phyloP scores from a whole-genome alignment of 1,139 yeast genomes.

The Meyerozyma sp. region DNA sequence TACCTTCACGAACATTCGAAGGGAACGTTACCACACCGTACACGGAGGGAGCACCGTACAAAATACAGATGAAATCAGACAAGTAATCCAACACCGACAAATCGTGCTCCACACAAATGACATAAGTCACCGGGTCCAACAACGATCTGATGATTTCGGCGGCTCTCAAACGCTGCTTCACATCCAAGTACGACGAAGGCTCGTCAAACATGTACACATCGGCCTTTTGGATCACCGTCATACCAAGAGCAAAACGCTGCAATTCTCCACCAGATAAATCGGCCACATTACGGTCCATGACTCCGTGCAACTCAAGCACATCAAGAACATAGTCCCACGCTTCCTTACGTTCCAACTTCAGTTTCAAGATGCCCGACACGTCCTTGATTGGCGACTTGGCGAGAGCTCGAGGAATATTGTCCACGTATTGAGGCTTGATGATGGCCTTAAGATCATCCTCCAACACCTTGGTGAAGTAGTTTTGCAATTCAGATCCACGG shows the following conservation, averaged over 20 bases:
- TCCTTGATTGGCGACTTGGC: conserved; percentile 79
- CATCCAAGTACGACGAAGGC: conserved; percentile 97
- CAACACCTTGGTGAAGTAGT: conserved; percentile 86
- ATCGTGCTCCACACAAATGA: conserved; percentile 97
- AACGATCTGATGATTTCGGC: conserved; percentile 89
- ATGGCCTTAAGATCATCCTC: conserved; percentile 93
- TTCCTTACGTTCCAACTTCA: conserved; percentile 62
- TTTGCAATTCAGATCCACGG: conserved; percentile 96
- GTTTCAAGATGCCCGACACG: conserved; percentile 78
- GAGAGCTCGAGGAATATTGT: conserved; percentile 92
- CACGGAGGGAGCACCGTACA: conserved; percentile 96
- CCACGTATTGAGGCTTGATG: conserved; percentile 97
- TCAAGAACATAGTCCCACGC: conserved; percentile 59
- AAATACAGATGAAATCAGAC: conserved; percentile 92
- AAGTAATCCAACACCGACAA: conserved; percentile 92
- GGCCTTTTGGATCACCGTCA: conserved; percentile 93
- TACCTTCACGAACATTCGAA: conserved; percentile 95
- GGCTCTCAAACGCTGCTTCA: conserved; percentile 96
- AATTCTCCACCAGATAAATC: conserved; percentile 97
- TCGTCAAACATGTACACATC: conserved; percentile 99
- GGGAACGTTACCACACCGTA: conserved; percentile 98
- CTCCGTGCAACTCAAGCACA: conserved; percentile 66
- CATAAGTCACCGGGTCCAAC: conserved; percentile 68
- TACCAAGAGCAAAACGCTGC: conserved; percentile 96
- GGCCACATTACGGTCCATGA: conserved; percentile 78